Conservation (phyloP, 306 rosid genomes). For the Herpetospermum pedunculosum region DNA sequence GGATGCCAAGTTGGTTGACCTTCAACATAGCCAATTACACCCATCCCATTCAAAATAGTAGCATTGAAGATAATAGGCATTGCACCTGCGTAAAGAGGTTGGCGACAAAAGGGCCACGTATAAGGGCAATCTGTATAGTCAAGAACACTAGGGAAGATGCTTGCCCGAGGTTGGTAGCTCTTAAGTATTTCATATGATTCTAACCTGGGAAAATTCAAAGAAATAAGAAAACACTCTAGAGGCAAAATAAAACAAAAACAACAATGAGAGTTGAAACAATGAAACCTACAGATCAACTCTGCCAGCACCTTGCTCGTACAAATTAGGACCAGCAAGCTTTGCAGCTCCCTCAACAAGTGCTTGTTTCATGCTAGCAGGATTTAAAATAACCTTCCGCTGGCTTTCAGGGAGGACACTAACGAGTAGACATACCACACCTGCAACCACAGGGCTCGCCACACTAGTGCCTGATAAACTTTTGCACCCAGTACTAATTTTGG, state of each 20-base stretch:
- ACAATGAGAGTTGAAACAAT: slow-evolving; percentile 12
- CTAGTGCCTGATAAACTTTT: slow-evolving; percentile 97
- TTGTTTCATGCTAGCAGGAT: slow-evolving; percentile 99
- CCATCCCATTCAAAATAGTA: slow-evolving; percentile 96
- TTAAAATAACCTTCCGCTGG: slow-evolving; percentile 50
- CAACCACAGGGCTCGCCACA: slow-evolving; percentile 98
- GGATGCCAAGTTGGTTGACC: slow-evolving; percentile 91
- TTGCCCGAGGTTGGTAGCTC: slow-evolving; percentile 79
- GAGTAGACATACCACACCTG: slow-evolving; percentile 93
- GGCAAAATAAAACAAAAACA: background rate
- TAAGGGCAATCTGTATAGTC: slow-evolving; percentile 93
- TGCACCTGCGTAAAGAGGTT: slow-evolving; percentile 92
- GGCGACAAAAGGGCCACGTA: slow-evolving; percentile 96
- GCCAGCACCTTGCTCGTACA: slow-evolving; percentile 99
- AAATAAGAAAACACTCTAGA: slow-evolving; percentile 5
- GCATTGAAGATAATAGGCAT: slow-evolving; percentile 96
- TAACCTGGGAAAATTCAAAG: slow-evolving; percentile 45
- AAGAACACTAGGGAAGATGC: slow-evolving; percentile 79
- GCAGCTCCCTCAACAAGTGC: slow-evolving; percentile 98
- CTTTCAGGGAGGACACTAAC: slow-evolving; percentile 80
- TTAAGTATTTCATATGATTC: slow-evolving; percentile 84
- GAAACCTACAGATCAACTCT: slow-evolving; percentile 83
- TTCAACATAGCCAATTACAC: slow-evolving; percentile 72
- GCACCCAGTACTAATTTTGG: slow-evolving; percentile 89
- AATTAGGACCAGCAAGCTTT: slow-evolving; percentile 73